Percentiles rank a stretch among this genome's conserved stretches.
These are phyloP conservation scores for Phytophthora brassicae DNA, from an alignment of 352 stramenopile species.

Conservation along the genomic window DNA sequence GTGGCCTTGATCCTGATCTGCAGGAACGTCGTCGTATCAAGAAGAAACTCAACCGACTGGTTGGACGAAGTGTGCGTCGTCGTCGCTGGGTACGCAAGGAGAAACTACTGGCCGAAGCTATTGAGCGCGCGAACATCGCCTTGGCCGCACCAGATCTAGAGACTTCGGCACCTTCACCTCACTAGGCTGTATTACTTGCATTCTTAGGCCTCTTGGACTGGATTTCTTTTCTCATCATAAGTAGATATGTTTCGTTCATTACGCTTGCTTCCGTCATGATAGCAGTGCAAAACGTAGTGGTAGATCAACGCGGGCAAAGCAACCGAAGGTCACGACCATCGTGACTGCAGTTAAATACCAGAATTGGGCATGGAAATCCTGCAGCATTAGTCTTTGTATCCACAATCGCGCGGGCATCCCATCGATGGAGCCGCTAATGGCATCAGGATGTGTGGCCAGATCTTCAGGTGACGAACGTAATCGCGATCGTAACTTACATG, in stretches of 20 bases:
- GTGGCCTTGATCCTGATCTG: constrained; percentile 29
- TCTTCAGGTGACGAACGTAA: constrained; percentile 43
- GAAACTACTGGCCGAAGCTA: constrained; percentile 55
- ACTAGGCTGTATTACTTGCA: constrained; percentile 31
- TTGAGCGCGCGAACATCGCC: constrained; percentile 33
- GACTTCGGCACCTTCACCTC: constrained; percentile 3
- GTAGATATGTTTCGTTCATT: constrained; percentile 12
- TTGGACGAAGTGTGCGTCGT: constrained; percentile 75
- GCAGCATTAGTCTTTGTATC: constrained; percentile 86
- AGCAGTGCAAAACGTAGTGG: constrained; percentile 75
- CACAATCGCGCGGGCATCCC: constrained; percentile 71
- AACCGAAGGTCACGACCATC: constrained; percentile 84
- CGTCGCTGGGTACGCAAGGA: constrained; percentile 81
- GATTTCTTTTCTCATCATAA: constrained; percentile 14
- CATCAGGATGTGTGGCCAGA: constrained; percentile 17
- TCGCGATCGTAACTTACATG: constrained; percentile 72
- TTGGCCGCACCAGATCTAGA: constrained; percentile 23
- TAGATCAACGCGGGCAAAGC: constrained; percentile 75
- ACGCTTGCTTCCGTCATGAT: constrained; percentile 28
- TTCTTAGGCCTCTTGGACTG: constrained; percentile 24
- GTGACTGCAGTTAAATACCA: constrained; percentile 87
- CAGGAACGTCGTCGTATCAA: constrained; percentile 70
- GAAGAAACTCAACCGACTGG: constrained; percentile 83
- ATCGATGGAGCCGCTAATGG: constrained; percentile 48
- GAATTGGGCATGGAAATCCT: constrained; percentile 85